Evolutionary conservation across 2,329 filamentous ascomycete species (phyloP).

Genomic region (Apiospora rasikravindrae): DNA sequence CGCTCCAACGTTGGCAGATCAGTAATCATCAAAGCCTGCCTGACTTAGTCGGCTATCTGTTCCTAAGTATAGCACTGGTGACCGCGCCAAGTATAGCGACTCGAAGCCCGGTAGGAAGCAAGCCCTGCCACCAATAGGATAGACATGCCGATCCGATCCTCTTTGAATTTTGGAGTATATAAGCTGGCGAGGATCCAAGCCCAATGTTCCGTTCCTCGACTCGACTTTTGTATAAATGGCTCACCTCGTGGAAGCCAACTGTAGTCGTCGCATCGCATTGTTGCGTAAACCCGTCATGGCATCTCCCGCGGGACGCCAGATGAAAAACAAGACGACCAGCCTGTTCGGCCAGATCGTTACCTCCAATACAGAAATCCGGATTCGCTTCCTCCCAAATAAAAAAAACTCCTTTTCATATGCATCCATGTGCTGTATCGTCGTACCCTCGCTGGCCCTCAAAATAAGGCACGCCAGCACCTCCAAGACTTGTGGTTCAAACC

Average conservation of each 20-base stretch:
- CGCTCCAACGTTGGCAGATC: not conserved
- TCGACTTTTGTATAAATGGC: not conserved
- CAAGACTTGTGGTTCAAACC: not conserved
- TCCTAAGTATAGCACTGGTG: not conserved
- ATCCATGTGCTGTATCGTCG: constrained; percentile 13
- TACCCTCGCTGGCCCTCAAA: constrained; percentile 4
- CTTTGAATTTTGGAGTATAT: not conserved
- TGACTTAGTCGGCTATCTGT: too few species aligned
- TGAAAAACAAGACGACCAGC: not conserved
- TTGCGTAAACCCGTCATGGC: not conserved
- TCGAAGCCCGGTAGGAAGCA: not conserved
- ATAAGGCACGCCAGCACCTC: constrained; percentile 8
- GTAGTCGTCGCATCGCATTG: not conserved
- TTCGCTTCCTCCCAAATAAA: not conserved
- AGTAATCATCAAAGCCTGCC: constrained; percentile 8
- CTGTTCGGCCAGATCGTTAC: not conserved
- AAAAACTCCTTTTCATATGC: constrained; percentile 9
- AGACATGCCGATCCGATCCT: constrained; percentile 3
- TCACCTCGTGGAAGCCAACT: not conserved
- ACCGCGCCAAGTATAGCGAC: not conserved
- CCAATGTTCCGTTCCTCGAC: not conserved
- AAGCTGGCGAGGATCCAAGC: not conserved
- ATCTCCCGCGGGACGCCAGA: not conserved
- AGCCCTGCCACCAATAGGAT: not conserved
- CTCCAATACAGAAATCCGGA: constrained; percentile 1